Percentiles rank a stretch among this genome's conserved stretches.
Evolutionary conservation across 805 yeast species (phyloP).

Genomic region (Wickerhamiella sergipiensis): DNA sequence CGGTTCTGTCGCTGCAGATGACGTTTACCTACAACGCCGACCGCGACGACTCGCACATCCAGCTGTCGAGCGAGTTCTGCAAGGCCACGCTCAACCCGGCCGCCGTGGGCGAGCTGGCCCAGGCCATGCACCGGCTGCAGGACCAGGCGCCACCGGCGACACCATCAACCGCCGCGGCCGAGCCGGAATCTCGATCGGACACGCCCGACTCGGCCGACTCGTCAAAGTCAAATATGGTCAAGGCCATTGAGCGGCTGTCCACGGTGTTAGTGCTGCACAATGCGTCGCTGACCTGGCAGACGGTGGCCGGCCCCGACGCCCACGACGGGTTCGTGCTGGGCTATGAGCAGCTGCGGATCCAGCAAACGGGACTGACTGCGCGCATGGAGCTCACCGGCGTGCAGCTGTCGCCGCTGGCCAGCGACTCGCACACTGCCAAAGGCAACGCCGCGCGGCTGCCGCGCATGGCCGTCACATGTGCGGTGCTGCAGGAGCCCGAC

Average conservation of each 20-base stretch:
- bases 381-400: conserved; percentile 56
- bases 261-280: conserved; percentile 26
- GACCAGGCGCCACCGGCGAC: not conserved
- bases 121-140: not conserved
- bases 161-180: not conserved
- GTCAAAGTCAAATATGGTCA: too few relatives aligned
- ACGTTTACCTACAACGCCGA: conserved; percentile 1
- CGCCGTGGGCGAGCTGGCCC: not conserved
- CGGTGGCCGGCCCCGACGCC: conserved; percentile 3
- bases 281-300: conserved; percentile 64
- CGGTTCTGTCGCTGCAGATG: conserved; percentile 4
- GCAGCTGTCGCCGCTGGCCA: conserved; percentile 41
- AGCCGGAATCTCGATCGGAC: too few relatives aligned
- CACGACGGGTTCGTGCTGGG: conserved; percentile 70
- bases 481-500: conserved; percentile 4
- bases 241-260: not conserved
- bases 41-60: conserved; percentile 1
- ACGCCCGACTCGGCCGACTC: too few relatives aligned
- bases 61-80: conserved; percentile 6
- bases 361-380: conserved; percentile 48
- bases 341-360: conserved; percentile 56
- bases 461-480: conserved; percentile 14
- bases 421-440: conserved; percentile 18
- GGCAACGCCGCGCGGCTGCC: conserved; percentile 20
- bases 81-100: conserved; percentile 2